Conservation (phyloP, 2,329 filamentous ascomycete genomes). For the Metarhizium guizhouense region DNA sequence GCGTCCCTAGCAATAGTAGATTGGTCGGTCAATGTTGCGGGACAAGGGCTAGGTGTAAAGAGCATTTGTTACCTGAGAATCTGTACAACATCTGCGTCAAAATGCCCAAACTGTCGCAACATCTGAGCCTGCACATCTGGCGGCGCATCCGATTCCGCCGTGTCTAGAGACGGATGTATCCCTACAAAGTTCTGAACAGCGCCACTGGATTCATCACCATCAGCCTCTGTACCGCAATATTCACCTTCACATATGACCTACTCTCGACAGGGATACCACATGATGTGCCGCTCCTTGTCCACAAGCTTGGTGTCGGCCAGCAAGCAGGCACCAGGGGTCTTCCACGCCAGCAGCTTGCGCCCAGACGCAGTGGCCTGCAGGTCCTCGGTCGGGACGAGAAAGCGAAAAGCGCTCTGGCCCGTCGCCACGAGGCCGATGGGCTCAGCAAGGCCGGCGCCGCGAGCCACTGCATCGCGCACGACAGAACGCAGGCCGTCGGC, state of each 20-base stretch:
- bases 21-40: neutral
- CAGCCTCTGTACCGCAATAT: neutral
- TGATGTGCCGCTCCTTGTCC: conserved; percentile 3
- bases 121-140: conserved; percentile 2
- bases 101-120: conserved; percentile 5
- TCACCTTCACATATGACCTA: neutral
- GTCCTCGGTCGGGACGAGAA: conserved; percentile 3
- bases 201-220: neutral
- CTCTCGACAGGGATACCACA: conserved; percentile 8
- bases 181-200: conserved; percentile 7
- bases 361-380: neutral
- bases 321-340: neutral
- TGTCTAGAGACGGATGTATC: conserved; percentile 1
- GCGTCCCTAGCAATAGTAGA: neutral
- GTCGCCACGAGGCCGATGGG: neutral
- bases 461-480: conserved; percentile 1
- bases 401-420: conserved; percentile 4
- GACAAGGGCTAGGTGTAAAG: neutral
- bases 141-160: neutral
- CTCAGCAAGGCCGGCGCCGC: neutral
- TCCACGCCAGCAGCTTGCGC: conserved; percentile 1
- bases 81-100: neutral
- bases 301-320: conserved; percentile 2
- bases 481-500: conserved; percentile 6
- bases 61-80: neutral